Evolutionary conservation across 78 protist genomes (phyloP).

Genomic region (Chrysochromulina tobinii): DNA sequence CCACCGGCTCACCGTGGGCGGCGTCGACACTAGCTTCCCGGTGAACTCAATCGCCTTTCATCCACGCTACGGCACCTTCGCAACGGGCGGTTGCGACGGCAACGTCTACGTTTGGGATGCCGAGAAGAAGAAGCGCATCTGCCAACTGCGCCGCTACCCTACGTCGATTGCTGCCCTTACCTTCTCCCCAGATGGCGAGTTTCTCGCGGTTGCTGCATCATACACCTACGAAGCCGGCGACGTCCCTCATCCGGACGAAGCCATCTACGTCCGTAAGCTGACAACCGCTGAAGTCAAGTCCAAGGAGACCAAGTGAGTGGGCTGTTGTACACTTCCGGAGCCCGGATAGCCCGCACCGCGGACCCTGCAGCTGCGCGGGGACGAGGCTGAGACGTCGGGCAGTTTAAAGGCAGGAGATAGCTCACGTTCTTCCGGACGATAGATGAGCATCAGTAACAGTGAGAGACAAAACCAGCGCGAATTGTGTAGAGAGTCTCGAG

Average conservation of each 20-base stretch:
- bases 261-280: neutral
- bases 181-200: constrained; percentile 70
- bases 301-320: neutral
- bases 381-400: no score
- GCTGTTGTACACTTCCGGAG: no score
- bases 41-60: constrained; percentile 91
- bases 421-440: no score
- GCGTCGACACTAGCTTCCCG: constrained; percentile 71
- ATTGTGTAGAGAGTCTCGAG: no score
- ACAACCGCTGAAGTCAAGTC: neutral
- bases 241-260: neutral
- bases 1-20: constrained; percentile 64
- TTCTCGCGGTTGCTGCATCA: constrained; percentile 89
- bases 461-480: no score
- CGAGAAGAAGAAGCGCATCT: constrained; percentile 61
- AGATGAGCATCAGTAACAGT: no score
- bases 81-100: constrained; percentile 95
- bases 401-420: no score
- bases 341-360: no score
- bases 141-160: constrained; percentile 44
- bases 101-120: constrained; percentile 89
- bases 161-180: constrained; percentile 75
- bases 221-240: constrained; percentile 91
- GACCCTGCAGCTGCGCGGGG: no score
- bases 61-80: constrained; percentile 87